phyloP scores from a whole-genome alignment of 768 basidiomycete species.

The Pulveroboletus ravenelii region DNA sequence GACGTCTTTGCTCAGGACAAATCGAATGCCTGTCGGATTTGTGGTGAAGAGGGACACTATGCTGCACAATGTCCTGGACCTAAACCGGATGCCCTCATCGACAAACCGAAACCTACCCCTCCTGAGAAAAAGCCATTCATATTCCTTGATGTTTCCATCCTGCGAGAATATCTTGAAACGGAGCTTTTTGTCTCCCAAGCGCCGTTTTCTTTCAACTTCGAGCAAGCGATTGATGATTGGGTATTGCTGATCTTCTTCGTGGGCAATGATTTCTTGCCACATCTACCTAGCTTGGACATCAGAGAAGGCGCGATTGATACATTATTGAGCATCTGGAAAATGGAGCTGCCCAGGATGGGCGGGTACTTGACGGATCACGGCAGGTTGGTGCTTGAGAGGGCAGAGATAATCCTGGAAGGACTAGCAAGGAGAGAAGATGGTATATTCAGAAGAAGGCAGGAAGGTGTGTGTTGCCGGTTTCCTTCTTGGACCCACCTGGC shows the following conservation, averaged over 20 bases:
- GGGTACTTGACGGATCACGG: constrained; percentile 96
- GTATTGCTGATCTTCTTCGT: constrained; percentile 99
- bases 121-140: constrained; percentile 89
- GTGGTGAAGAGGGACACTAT: constrained; percentile 93
- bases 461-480: constrained; percentile 58
- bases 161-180: constrained; percentile 97
- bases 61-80: constrained; percentile 90
- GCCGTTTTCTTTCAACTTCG: constrained; percentile 86
- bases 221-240: constrained; percentile 99
- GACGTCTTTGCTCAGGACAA: constrained; percentile 92
- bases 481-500: constrained; percentile 4
- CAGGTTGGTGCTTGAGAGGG: constrained; percentile 75
- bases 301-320: constrained; percentile 99
- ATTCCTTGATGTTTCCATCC: constrained; percentile 93
- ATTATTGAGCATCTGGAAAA: constrained; percentile 91
- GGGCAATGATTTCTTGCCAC: constrained; percentile 96
- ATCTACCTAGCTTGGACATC: constrained; percentile 97
- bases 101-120: constrained; percentile 43
- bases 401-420: constrained; percentile 93
- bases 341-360: constrained; percentile 91
- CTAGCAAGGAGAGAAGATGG: constrained; percentile 93
- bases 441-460: constrained; percentile 87
- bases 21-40: constrained; percentile 78
- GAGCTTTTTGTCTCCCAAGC: constrained; percentile 81
- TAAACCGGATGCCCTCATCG: constrained; percentile 52